Base-by-base conservation (phyloP, 495 filamentous ascomycete genomes). In the Aspergillus diversus region DNA sequence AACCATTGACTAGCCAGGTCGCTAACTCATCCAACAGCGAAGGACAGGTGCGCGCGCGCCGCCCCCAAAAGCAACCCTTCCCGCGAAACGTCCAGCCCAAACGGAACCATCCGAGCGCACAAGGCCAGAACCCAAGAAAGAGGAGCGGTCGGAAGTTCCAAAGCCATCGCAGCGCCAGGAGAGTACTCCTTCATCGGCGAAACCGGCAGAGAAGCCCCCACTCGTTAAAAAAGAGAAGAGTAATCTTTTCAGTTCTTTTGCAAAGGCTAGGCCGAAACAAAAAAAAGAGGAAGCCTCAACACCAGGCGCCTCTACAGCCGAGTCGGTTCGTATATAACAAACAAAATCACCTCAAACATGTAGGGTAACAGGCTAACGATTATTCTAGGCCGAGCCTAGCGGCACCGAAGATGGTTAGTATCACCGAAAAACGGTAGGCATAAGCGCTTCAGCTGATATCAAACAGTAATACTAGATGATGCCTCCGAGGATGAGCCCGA, bases 221-320 rank as follows among this genome's bases (percentile, higher is more conserved):
- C 66, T 83, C 2, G 59, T 84, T 12, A 91, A 92, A 71, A 83
- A 83, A 16, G 85, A 88, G 67, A 77, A 81, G 67, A 83, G 85
- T 15, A 86, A 84, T 60, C 85, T 97, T 32, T 92, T 95, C 74
- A 90, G 89, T 66, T 90, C 92, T 1, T 96, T 96, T 71, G 90
- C 92, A 7, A 96, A 92, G 69, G 83, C 89, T 4, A 91, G 90
- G 47, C 78, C 90, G 0, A 88, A 85, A 63, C 68, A 80, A n/a
- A 86, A 85, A 68, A 80, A 81, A 62, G 77, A 84, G 59, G 70
- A 75, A 1, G 79, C 84, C 5, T 68, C 74, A 35, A 78, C 80
- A 8, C 73, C 78, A 5, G 73, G 76, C 37, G 66, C 71, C 65
- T 71, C 75, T 16, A 73, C 69, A 7, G 70, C 66, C 39, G 69